Evolutionary conservation across 2,329 filamentous ascomycete species (phyloP).

Genomic region (Claviceps pusilla): DNA sequence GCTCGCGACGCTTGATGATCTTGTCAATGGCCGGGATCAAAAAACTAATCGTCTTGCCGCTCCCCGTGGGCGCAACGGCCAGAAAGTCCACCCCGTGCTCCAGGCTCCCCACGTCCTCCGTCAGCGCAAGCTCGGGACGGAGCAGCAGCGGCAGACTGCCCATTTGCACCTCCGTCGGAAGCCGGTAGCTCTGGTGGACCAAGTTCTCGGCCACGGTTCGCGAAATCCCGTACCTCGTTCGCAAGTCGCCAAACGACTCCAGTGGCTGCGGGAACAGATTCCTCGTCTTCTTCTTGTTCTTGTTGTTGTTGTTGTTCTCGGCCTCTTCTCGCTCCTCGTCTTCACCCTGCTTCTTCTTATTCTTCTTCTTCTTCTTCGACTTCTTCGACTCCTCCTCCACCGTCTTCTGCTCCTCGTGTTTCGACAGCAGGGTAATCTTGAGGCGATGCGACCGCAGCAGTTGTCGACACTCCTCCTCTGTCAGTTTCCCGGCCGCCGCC

Average conservation of each 20-base stretch:
- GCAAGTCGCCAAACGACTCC: constrained; percentile 59
- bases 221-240: constrained; percentile 57
- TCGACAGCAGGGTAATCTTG: constrained; percentile 65
- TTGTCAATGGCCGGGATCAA: constrained; percentile 73
- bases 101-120: constrained; percentile 21
- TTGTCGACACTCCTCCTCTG: constrained; percentile 57
- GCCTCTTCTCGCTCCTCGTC: constrained; percentile 12
- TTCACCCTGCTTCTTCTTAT: constrained; percentile 37
- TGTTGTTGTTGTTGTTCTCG: constrained; percentile 27
- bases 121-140: constrained; percentile 34
- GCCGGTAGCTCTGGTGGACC: constrained; percentile 63
- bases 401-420: constrained; percentile 25
- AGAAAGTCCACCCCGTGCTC: constrained; percentile 52
- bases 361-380: constrained; percentile 31
- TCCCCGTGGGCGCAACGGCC: constrained; percentile 84
- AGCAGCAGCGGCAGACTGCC: constrained; percentile 69
- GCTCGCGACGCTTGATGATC: constrained; percentile 44
- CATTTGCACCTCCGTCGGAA: constrained; percentile 90
- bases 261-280: constrained; percentile 68
- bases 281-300: constrained; percentile 31
- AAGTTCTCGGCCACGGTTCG: constrained; percentile 64
- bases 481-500: constrained; percentile 26
- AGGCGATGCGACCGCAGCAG: constrained; percentile 67
- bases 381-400: constrained; percentile 43
- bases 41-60: constrained; percentile 90